phyloP scores from a whole-genome alignment of 768 basidiomycete species.

The Lanmaoa rubissima region DNA sequence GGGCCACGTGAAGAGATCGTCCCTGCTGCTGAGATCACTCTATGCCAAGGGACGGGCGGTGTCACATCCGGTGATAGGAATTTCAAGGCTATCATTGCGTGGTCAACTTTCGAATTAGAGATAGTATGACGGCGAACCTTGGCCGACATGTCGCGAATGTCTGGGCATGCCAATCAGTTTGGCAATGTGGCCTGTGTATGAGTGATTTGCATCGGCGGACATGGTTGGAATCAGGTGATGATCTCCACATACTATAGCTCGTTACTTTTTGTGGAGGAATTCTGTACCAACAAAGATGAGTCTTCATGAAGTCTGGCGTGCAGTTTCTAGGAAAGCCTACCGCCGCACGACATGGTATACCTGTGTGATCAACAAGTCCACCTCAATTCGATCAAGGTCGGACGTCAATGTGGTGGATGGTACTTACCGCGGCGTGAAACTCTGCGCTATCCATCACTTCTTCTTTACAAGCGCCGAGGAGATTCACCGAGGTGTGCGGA shows the following conservation, averaged over 20 bases:
- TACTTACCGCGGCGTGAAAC: slow-evolving; percentile 57
- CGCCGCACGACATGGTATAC: slow-evolving; percentile 71
- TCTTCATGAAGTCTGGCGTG: not conserved
- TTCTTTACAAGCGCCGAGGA: not conserved
- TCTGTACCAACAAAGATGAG: slow-evolving; percentile 12
- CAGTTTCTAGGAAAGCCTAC: slow-evolving; percentile 11
- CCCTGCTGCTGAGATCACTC: slow-evolving; percentile 70
- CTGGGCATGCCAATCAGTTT: slow-evolving; percentile 78
- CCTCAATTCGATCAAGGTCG: not conserved
- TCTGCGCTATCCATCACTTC: slow-evolving; percentile 54
- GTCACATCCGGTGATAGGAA: slow-evolving; percentile 56
- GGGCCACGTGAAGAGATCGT: slow-evolving; percentile 81
- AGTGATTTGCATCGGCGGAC: not conserved
- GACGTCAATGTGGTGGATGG: not conserved
- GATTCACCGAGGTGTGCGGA: not conserved
- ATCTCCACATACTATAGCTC: slow-evolving; percentile 56
- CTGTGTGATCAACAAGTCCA: slow-evolving; percentile 32
- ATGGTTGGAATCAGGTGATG: slow-evolving; percentile 1
- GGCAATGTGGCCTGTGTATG: slow-evolving; percentile 65
- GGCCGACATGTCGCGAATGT: slow-evolving; percentile 79
- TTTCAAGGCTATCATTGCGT: slow-evolving; percentile 60
- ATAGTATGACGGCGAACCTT: slow-evolving; percentile 46
- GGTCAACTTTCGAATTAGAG: not conserved
- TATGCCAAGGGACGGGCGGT: slow-evolving; percentile 79
- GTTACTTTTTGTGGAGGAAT: slow-evolving; percentile 72